phyloP scores from a whole-genome alignment of 2,329 filamentous ascomycete species.

The Colletotrichum cereale region DNA sequence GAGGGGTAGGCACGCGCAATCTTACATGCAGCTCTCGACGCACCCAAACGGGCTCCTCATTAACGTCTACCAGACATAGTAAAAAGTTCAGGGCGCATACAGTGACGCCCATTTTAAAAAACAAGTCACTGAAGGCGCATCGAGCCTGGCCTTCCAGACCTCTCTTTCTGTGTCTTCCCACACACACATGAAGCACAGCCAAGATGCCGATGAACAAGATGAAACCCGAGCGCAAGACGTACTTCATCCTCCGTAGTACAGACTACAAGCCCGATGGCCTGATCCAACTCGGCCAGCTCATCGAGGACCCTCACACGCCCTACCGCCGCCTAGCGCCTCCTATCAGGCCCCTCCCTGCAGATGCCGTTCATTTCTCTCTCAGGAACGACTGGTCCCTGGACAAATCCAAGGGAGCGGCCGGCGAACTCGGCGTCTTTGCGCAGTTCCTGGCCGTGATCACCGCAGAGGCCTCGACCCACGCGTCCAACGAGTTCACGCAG shows the following conservation, averaged over 20 bases:
- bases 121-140: not conserved
- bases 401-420: not conserved
- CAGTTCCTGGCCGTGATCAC: not conserved
- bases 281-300: conserved; percentile 26
- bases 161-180: not conserved
- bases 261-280: conserved; percentile 6
- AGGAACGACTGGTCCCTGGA: conserved; percentile 7
- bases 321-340: conserved; percentile 19
- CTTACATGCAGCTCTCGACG: conserved; percentile 7
- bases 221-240: conserved; percentile 2
- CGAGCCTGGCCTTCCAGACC: not conserved
- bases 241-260: conserved; percentile 16
- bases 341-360: not conserved
- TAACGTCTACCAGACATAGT: conserved; percentile 4
- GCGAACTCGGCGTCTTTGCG: not conserved
- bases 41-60: not conserved
- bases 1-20: not conserved
- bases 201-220: not conserved
- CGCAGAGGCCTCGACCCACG: not conserved
- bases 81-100: not conserved
- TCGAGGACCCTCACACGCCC: conserved; percentile 11
- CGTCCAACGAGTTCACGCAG: not conserved
- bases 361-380: not conserved
- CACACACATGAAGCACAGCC: too few relatives aligned
- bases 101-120: not conserved